Conservation (phyloP, 2,329 filamentous ascomycete species). For the Fusarium buxicola region DNA sequence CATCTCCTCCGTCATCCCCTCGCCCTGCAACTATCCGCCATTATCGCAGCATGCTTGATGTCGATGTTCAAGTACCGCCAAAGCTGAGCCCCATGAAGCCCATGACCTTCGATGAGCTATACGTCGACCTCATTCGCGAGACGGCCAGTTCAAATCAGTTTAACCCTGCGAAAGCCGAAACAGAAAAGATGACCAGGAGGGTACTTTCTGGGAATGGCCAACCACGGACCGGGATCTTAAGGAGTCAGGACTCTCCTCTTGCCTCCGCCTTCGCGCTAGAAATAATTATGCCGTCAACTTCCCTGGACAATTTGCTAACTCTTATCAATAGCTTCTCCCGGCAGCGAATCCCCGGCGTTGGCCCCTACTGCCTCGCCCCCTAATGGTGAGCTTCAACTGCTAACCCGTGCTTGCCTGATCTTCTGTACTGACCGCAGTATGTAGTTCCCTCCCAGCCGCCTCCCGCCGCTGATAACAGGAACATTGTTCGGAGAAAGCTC, state of each 20-base stretch:
- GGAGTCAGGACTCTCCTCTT: constrained; percentile 52
- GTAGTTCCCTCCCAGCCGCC: constrained; percentile 56
- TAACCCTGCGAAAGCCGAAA: constrained; percentile 1
- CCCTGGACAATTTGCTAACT: constrained; percentile 50
- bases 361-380: constrained; percentile 55
- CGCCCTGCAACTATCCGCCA: constrained; percentile 44
- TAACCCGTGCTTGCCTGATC: too few relatives aligned
- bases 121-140: constrained; percentile 45
- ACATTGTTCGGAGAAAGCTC: constrained; percentile 98
- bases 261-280: constrained; percentile 37
- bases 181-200: neutral
- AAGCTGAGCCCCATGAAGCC: constrained; percentile 57
- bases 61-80: constrained; percentile 58
- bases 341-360: constrained; percentile 58
- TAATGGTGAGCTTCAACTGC: constrained; percentile 50
- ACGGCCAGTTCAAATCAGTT: constrained; percentile 12
- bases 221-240: constrained; percentile 25
- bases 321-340: constrained; percentile 57
- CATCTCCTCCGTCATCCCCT: constrained; percentile 13
- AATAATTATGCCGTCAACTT: constrained; percentile 12
- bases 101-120: constrained; percentile 62
- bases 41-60: constrained; percentile 66
- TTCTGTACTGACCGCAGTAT: constrained; percentile 11
- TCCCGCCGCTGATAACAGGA: constrained; percentile 75
- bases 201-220: neutral